Base-by-base conservation (phyloP, 805 yeast species). In the Ogataea wickerhamii region DNA sequence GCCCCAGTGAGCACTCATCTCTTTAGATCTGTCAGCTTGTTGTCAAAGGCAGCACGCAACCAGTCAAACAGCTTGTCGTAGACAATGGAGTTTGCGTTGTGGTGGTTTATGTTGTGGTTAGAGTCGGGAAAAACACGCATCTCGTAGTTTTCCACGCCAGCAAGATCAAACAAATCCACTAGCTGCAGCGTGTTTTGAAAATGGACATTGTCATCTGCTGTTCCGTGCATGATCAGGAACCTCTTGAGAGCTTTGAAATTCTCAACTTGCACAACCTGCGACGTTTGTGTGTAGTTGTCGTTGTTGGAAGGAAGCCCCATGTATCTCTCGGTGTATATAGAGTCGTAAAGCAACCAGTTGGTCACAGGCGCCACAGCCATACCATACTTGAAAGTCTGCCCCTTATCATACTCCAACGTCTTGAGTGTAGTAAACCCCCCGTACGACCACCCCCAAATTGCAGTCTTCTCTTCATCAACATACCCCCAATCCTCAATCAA, bases 51-150 rank as follows among this genome's bases (percentile, higher is more conserved):
- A 47, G 71, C 66, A 33, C 57, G 52, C 49, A 83, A 50, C 98
- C 98, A 89, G 37, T 62, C 58, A 45, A 71, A 69, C 31, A 93
- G 60, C 57, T 82, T 80, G 49, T 80, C 85, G 57, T 75, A 86
- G 7, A 93, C 82, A 25, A 88, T 70, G 10, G 65, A 61, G 56
- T 79, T 76, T 4, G 95, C 96, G 57, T 87, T 87, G 62, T 93
- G 94, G 57, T 71, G 79, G 35, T 61, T 62, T 31, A 93, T 91
- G 32, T 81, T 71, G 59, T 93, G 98, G 55, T 89, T 91, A 18
- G 95, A 84, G 59, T 93, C 98, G 0, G 98, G 98, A 64, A 82
- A 93, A 11, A 88, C 73, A 49, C 81, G 88, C 66, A 88, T 70
- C 53, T 93, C 98, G 55, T 80, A 93, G 55, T 85, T 85, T 40